Base-by-base conservation (phyloP, 768 basidiomycete genomes). In the Russula griseocarnosa region DNA sequence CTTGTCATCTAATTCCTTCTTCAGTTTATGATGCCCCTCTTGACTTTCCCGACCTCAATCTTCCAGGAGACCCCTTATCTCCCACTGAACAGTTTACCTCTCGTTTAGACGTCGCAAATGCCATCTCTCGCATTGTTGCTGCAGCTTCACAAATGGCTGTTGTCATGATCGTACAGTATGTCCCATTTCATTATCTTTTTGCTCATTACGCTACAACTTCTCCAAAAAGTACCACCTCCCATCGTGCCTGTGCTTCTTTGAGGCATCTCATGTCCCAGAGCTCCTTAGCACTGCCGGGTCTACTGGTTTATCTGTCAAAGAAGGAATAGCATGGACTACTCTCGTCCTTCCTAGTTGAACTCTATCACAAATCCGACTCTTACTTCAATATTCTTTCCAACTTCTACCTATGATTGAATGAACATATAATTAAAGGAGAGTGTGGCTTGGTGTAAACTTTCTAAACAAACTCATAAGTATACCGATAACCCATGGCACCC, bases 251-350 rank as follows among this genome's bases (percentile, higher is more conserved):
- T 83, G 88, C 22, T 78, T 91, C 38, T 72, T 91, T 18, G 88
- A 91, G 71, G 85, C 86, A 4, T 81, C 87, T 1, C 86, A 90
- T 69, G 79, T 83, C 30, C 81, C 82, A 7, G 90, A 92, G 70
- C 82, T 90, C 18, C 76, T 92, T 1, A 81, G 86, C 11, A 85
- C 84, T 61, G 83, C 85, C 16, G 87, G 86, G 1, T 76, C 81
- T 0, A 64, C 71, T 14, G 82, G 82, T 11, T 69, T 83, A 63
- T 83, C 83, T 69, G 82, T 82, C 34, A 70, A 78, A 30, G 74
- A 76, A 28, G n/a, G n/a, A n/a, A n/a, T n/a, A n/a, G n/a, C n/a
- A n/a, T n/a, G n/a, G n/a, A n/a, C n/a, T n/a, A n/a, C n/a, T n/a
- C n/a, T n/a, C n/a, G n/a, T n/a, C n/a, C n/a, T n/a, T n/a, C n/a